Percentiles rank a stretch among this genome's conserved stretches.
Conservation (phyloP, 441 rosid species). For the Macaranga tanarius region DNA sequence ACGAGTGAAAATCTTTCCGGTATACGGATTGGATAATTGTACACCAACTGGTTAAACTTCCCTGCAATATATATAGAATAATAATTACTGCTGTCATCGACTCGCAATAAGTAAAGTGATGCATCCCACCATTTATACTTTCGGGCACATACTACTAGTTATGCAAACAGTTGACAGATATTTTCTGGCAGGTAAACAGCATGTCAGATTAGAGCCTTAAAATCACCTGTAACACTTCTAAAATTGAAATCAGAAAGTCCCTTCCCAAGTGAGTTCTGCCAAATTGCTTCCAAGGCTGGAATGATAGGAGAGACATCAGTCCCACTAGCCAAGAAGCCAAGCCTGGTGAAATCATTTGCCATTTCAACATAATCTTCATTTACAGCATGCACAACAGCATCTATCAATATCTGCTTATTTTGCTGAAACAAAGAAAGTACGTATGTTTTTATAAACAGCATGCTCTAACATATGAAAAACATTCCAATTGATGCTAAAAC, state of each 20-base stretch:
- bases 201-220: background rate
- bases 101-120: background rate
- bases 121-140: too few species aligned
- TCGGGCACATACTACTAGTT: too few species aligned
- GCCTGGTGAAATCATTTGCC: constrained; percentile 99
- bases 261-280: constrained; percentile 95
- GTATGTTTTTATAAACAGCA: constrained; percentile 20
- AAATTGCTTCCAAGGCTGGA: constrained; percentile 95
- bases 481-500: background rate
- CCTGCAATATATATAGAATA: constrained; percentile 43
- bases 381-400: constrained; percentile 98
- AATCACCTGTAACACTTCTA: constrained; percentile 82
- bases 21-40: constrained; percentile 90
- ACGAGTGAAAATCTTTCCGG: constrained; percentile 97
- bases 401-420: constrained; percentile 94
- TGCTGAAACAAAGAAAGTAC: constrained; percentile 54
- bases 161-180: background rate
- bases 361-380: constrained; percentile 94
- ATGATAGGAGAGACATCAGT: constrained; percentile 91
- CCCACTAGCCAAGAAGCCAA: constrained; percentile 89
- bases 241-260: constrained; percentile 93
- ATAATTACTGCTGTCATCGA: background rate
- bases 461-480: constrained; percentile 6
- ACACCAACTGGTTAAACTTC: constrained; percentile 83
- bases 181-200: background rate